Conservation (phyloP, 345 rosid species). For the Aurinia saxatilis region DNA sequence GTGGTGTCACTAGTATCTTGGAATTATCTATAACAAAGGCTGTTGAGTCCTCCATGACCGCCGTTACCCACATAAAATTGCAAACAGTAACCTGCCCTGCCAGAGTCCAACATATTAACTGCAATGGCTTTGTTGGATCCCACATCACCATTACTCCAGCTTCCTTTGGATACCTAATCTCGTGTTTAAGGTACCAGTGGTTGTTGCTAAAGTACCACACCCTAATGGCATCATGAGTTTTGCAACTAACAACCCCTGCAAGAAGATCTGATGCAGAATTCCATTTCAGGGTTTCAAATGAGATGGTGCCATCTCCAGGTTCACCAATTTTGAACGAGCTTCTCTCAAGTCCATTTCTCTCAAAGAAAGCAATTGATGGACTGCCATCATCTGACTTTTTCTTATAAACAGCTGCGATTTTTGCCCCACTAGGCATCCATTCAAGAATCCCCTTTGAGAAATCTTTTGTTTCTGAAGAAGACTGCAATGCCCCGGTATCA, state of each 20-base stretch:
- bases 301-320: slow-evolving; percentile 33
- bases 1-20: slow-evolving; percentile 74
- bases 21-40: slow-evolving; percentile 76
- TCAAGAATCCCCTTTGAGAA: slow-evolving; percentile 67
- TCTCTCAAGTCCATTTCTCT: slow-evolving; percentile 87
- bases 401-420: slow-evolving; percentile 71
- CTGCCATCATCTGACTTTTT: slow-evolving; percentile 45
- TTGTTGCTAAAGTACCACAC: slow-evolving; percentile 88
- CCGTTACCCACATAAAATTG: slow-evolving; percentile 72
- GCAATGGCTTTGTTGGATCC: slow-evolving; percentile 89
- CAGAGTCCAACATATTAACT: slow-evolving; percentile 81
- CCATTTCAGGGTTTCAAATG: slow-evolving; percentile 66
- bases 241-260: slow-evolving; percentile 61
- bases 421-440: slow-evolving; percentile 99
- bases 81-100: slow-evolving; percentile 54
- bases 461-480: slow-evolving; percentile 60
- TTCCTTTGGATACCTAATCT: slow-evolving; percentile 49
- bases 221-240: slow-evolving; percentile 50
- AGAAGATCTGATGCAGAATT: slow-evolving; percentile 85
- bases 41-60: slow-evolving; percentile 69
- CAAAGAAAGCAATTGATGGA: slow-evolving; percentile 66
- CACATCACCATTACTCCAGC: slow-evolving; percentile 77
- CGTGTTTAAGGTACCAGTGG: slow-evolving; percentile 91
- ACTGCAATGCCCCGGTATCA: slow-evolving; percentile 67
- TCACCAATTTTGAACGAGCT: slow-evolving; percentile 59